Evolutionary conservation across 306 rosid species (phyloP), one percentile per base, ranked within the genome.

Genomic region (Vigna hirtella): DNA sequence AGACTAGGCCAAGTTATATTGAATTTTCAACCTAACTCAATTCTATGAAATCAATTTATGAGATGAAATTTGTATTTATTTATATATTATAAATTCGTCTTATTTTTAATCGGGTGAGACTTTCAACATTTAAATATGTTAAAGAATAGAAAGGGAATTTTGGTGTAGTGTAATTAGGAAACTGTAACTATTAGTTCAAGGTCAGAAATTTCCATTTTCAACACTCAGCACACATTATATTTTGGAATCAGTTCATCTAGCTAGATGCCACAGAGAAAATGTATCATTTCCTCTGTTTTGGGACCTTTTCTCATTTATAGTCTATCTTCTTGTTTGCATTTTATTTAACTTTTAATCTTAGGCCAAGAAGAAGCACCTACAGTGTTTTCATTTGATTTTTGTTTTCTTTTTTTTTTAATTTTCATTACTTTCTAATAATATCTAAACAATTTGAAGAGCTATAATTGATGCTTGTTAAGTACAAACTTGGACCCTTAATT

Each of bases 341-440:
- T 47, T 47, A 56, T 50, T 57, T 56, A 48, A 24, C 62, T 61
- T 13, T 49, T 76, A 20, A 66, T 38, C 17, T n/a, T 32, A 42
- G 20, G 66, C 45, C n/a, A 52, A 42, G 70, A 38, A 56, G 11
- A 40, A 40, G 45, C 45, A 40, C 3, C 1, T 40, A 40, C 2
- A 40, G 45, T 57, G 38, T 63, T 43, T 80, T 24, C 38, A 43
- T 67, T 66, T 66, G 58, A 68, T 77, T 76, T 76, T 40, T 26
- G 3, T 26, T 26, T 20, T 20, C 1, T 20, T 20, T 20, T 16
- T 55, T 20, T 64, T 74, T 40, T 47, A 9, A 7, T 69, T 38
- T 73, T 24, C 61, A 51, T 58, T 70, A 50, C 50, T 62, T 56
- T 61, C 34, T 74, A 22, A 24, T 34, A 16, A 7, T 36, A 69